Evolutionary conservation across 805 yeast species (phyloP).

Genomic region (Metschnikowia shivogae): DNA sequence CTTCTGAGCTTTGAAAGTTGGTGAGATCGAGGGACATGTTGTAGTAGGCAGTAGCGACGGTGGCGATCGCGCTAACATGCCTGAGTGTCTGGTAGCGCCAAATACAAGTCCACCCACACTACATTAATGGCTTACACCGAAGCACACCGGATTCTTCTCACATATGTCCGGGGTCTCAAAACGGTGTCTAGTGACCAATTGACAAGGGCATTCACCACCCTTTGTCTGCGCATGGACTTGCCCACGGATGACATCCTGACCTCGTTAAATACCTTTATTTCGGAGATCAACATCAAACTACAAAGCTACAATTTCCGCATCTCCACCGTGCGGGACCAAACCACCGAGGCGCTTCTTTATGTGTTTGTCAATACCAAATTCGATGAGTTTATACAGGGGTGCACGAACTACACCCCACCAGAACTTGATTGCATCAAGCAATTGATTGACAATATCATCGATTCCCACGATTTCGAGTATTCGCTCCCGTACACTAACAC

Average conservation of each 20-base stretch:
- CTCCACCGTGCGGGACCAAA: conserved; percentile 36
- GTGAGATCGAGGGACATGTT: conserved; percentile 12
- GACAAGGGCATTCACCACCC: conserved; percentile 4
- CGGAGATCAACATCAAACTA: conserved; percentile 30
- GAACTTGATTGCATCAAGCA: conserved; percentile 43
- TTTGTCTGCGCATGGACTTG: conserved; percentile 10
- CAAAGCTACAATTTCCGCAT: conserved; percentile 40
- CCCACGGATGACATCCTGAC: conserved; percentile 5
- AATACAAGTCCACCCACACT: not conserved
- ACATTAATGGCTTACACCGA: conserved; percentile 8
- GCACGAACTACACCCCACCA: conserved; percentile 31
- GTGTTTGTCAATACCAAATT: conserved; percentile 38
- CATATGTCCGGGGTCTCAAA: conserved; percentile 14
- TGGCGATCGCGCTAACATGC: too few relatives aligned
- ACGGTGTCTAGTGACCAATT: conserved; percentile 7
- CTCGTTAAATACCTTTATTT: conserved; percentile 16
- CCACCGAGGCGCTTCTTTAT: conserved; percentile 28
- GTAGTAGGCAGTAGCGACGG: not conserved
- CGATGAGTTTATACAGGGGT: conserved; percentile 38
- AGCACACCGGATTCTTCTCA: conserved; percentile 16
- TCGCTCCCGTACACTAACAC: conserved; percentile 35
- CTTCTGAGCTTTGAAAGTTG: conserved; percentile 11
- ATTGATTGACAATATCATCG: conserved; percentile 45
- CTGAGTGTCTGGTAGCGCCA: too few relatives aligned
- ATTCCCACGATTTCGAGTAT: conserved; percentile 32